These are phyloP conservation scores for Chalciporus sphaerocephalus DNA, from an alignment of 768 basidiomycete genomes.

Conservation along the genomic window DNA sequence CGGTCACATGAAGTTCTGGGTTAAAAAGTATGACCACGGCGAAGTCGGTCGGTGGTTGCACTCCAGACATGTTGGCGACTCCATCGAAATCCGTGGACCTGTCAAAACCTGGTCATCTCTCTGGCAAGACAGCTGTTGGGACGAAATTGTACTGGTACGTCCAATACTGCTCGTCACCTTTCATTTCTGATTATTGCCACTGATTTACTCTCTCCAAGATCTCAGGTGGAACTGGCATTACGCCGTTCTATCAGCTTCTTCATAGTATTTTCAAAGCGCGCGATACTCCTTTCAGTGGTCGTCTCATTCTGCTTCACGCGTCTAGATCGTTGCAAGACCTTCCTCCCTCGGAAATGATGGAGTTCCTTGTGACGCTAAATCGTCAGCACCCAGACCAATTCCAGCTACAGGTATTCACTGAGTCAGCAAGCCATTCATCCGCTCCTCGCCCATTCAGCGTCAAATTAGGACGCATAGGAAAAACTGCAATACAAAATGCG, in stretches of 20 bases:
- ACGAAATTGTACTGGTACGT: slow-evolving; percentile 73
- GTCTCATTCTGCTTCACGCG: slow-evolving; percentile 70
- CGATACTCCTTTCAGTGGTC: slow-evolving; percentile 36
- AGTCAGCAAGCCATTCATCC: slow-evolving; percentile 31
- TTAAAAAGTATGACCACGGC: slow-evolving; percentile 73
- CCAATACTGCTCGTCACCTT: background rate
- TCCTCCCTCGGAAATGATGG: slow-evolving; percentile 61
- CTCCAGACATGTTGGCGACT: slow-evolving; percentile 60
- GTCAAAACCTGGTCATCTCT: slow-evolving; percentile 53
- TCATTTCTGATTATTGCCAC: slow-evolving; percentile 1
- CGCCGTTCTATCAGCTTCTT: slow-evolving; percentile 79
- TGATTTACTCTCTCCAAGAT: slow-evolving; percentile 46
- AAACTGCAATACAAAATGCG: slow-evolving; percentile 41
- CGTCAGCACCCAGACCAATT: slow-evolving; percentile 51
- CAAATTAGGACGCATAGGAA: slow-evolving; percentile 52
- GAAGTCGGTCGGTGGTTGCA: slow-evolving; percentile 85
- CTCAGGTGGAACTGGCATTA: slow-evolving; percentile 84
- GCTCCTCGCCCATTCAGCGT: slow-evolving; percentile 25
- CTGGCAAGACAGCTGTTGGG: slow-evolving; percentile 58
- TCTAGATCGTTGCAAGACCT: slow-evolving; percentile 59
- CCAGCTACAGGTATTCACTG: slow-evolving; percentile 59
- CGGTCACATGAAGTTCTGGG: slow-evolving; percentile 72
- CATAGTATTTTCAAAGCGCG: slow-evolving; percentile 44
- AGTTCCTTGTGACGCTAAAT: slow-evolving; percentile 48
- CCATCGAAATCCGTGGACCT: slow-evolving; percentile 74